Conservation (phyloP, 2,329 filamentous ascomycete genomes). For the Penicillium sp. region DNA sequence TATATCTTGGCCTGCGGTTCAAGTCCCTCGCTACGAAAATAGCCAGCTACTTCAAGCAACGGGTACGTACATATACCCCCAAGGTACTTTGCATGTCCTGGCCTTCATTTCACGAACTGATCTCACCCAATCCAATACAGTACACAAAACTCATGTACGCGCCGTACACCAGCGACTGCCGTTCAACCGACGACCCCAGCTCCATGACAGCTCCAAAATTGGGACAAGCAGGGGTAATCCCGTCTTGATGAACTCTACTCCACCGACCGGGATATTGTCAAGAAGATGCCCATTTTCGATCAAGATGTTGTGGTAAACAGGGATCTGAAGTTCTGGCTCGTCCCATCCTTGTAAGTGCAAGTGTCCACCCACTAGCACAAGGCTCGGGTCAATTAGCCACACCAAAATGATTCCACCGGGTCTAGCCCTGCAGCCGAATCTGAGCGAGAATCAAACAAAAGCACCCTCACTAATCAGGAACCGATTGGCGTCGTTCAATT, state of each 20-base stretch:
- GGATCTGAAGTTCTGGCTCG: not conserved
- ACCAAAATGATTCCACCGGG: not conserved
- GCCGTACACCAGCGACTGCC: not conserved
- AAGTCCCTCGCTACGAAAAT: not conserved
- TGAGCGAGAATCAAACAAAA: not conserved
- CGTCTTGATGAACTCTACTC: not conserved
- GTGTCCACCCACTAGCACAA: not conserved
- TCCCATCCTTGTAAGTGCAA: not conserved
- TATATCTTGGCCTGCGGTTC: not conserved
- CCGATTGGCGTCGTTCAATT: not conserved
- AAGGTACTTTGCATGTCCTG: not conserved
- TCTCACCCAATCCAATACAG: not conserved
- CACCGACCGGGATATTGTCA: not conserved
- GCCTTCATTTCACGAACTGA: not conserved
- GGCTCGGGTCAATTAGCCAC: not conserved
- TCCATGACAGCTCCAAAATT: not conserved
- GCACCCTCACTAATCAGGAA: not conserved
- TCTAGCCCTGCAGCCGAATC: not conserved
- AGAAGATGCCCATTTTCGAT: not conserved
- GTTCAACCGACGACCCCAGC: not conserved
- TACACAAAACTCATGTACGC: not conserved
- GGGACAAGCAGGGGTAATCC: not conserved
- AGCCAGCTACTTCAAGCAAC: not conserved
- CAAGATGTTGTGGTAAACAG: not conserved
- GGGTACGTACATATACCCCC: not conserved